phyloP scores from a whole-genome alignment of 768 basidiomycete species.

The Trametes coccinea region DNA sequence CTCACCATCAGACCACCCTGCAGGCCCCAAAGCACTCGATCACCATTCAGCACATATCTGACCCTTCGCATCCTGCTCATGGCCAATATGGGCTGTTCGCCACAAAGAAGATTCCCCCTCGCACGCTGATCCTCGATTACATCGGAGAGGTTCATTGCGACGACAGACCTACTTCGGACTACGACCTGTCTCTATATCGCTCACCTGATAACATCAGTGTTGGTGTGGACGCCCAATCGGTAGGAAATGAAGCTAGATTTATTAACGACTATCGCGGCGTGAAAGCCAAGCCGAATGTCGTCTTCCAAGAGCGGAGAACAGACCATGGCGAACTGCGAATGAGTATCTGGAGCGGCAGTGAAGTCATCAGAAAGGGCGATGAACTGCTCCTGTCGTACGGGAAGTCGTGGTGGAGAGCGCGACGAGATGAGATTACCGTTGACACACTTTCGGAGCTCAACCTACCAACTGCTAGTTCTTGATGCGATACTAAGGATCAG shows the following conservation, averaged over 20 bases:
- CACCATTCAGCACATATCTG: constrained; percentile 57
- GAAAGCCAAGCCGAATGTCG: constrained; percentile 63
- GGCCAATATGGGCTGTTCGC: constrained; percentile 86
- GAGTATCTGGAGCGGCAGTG: constrained; percentile 66
- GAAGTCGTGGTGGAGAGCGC: constrained; percentile 76
- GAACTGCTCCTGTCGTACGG: constrained; percentile 91
- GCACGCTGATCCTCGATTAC: constrained; percentile 76
- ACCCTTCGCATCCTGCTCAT: constrained; percentile 57
- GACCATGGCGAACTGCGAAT: constrained; percentile 67
- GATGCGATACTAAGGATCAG: too few species aligned
- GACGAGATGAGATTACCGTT: constrained; percentile 25
- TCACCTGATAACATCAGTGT: constrained; percentile 57
- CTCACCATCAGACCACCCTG: background rate
- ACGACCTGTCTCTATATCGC: constrained; percentile 82
- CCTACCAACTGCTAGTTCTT: too few species aligned
- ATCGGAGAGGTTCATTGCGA: constrained; percentile 84
- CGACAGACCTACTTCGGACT: constrained; percentile 72
- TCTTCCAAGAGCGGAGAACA: constrained; percentile 61
- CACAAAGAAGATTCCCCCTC: constrained; percentile 62
- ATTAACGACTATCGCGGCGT: constrained; percentile 90
- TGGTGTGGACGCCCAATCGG: constrained; percentile 71
- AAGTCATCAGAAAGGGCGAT: constrained; percentile 70
- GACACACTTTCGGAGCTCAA: background rate
- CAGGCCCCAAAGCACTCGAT: constrained; percentile 36
- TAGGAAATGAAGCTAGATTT: constrained; percentile 89